These are phyloP conservation scores for Aspergillus carlsbadensis DNA, from an alignment of 495 filamentous ascomycete genomes.

Conservation along the genomic window DNA sequence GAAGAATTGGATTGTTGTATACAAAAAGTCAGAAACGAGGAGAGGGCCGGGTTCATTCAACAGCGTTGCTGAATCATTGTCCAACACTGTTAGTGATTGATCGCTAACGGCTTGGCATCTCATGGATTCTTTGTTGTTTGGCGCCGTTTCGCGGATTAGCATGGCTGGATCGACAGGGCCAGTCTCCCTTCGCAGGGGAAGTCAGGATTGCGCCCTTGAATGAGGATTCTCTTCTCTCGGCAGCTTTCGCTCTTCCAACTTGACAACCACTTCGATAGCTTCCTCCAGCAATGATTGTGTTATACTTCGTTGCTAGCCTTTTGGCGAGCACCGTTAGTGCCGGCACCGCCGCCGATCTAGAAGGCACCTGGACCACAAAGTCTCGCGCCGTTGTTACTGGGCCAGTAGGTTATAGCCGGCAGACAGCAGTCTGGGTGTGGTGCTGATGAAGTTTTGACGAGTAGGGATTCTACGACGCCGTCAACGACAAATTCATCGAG, in stretches of 20 bases:
- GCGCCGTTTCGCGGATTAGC: neutral
- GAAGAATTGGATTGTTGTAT: neutral
- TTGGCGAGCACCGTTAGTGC: constrained; percentile 29
- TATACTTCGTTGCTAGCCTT: constrained; percentile 18
- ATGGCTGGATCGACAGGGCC: constrained; percentile 19
- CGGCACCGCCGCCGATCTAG: constrained; percentile 47
- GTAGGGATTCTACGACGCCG: constrained; percentile 73
- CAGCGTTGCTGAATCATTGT: too few relatives aligned
- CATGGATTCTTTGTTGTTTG: constrained; percentile 6
- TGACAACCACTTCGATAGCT: neutral
- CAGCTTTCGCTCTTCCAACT: neutral
- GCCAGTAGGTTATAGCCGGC: constrained; percentile 49
- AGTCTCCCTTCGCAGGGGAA: constrained; percentile 11
- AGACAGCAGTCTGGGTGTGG: neutral
- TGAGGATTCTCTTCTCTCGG: constrained; percentile 1
- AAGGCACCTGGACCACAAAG: constrained; percentile 79
- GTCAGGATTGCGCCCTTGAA: constrained; percentile 13
- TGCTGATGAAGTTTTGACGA: neutral
- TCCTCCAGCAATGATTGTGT: constrained; percentile 14
- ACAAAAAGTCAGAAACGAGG: neutral
- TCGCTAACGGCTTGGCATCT: constrained; percentile 9
- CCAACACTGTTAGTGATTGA: neutral
- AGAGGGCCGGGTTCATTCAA: neutral
- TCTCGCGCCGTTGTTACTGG: constrained; percentile 71
- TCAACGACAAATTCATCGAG: constrained; percentile 67